Evolutionary conservation across 139 green algal genomes (phyloP).

Genomic region (Tetraselmis chui): DNA sequence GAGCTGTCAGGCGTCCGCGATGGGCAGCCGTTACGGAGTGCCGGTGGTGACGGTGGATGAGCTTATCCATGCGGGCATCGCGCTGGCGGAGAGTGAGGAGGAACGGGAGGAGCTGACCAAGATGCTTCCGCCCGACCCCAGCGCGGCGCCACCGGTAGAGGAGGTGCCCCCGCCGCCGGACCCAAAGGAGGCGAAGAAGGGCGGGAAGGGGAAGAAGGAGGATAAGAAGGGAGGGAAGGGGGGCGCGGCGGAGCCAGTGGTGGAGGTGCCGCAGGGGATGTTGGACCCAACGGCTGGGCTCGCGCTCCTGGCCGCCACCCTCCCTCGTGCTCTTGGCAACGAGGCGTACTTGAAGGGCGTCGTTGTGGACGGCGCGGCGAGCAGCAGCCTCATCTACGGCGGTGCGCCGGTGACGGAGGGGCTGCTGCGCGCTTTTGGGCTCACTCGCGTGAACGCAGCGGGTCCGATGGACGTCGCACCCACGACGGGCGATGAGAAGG

Average conservation of each 20-base stretch:
- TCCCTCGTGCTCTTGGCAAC: slow-evolving; percentile 11
- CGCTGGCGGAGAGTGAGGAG: background rate
- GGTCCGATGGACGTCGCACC: background rate
- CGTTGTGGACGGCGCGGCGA: slow-evolving; percentile 41
- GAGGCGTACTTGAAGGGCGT: slow-evolving; percentile 32
- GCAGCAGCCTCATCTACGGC: slow-evolving; percentile 9
- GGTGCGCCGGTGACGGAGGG: background rate
- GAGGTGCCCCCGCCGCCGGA: background rate
- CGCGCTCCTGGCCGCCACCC: slow-evolving; percentile 8
- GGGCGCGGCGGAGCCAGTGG: background rate
- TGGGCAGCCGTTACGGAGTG: slow-evolving; percentile 45
- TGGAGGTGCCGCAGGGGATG: background rate
- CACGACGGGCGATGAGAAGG: background rate
- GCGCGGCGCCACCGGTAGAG: background rate
- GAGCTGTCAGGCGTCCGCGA: background rate
- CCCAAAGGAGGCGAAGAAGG: background rate
- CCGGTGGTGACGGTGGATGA: slow-evolving; percentile 32
- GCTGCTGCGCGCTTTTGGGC: background rate
- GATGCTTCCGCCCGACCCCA: background rate
- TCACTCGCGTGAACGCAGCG: background rate
- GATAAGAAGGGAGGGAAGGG: background rate
- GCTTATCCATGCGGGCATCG: slow-evolving; percentile 31
- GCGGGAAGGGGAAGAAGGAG: background rate
- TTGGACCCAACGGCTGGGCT: background rate
- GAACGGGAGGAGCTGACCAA: background rate